Base-by-base conservation (phyloP, 2,329 filamentous ascomycete species). In the Coniochaeta sp. region DNA sequence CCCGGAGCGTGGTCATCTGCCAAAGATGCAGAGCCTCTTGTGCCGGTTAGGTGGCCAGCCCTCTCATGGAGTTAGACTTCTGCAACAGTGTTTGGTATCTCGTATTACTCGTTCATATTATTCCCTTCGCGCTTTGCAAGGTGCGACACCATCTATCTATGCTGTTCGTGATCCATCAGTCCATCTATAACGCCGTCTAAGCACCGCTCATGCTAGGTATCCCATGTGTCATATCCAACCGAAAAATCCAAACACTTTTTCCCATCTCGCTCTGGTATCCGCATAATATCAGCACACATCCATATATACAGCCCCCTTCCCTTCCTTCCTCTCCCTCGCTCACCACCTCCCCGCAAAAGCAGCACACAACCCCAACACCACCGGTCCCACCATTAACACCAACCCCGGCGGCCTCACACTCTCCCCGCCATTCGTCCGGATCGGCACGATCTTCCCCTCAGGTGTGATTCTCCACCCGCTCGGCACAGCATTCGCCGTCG, bases 401-500 rank as follows among this genome's bases (percentile, higher is more conserved):
- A 30, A 12, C 16, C 18, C 24, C 6, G 45, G 45, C 27, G 18
- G 12, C 45, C 13, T 5, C 45, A 48, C 45, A 18, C 14, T 18
- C 8, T 6, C 24, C 6, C 24, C 45, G 3, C 16, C 45, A 26
- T 16, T 24, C 35, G n/a, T n/a, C 24, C 18, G 14, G 59, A 83
- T 79, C 64, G 87, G 87, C 63, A 90, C 77, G 61, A 94, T 83
- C 74, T 91, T 92, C 65, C 89, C 89, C 59, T 83, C 80, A 55
- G 83, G 76, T 48, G 85, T 89, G 70, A 94, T 88, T 55, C 84
- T 79, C 89, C 89, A 96, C 54, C 88, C 89, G 61, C 77, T 81
- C 35, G 91, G 90, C 53, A 95, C 81, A 56, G 74, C 69, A 35
- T 77, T 72, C 27, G 72, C 71, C 13, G 76, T 75, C 6, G 76